phyloP scores from a whole-genome alignment of 768 basidiomycete genomes.

The Trametes meyenii region DNA sequence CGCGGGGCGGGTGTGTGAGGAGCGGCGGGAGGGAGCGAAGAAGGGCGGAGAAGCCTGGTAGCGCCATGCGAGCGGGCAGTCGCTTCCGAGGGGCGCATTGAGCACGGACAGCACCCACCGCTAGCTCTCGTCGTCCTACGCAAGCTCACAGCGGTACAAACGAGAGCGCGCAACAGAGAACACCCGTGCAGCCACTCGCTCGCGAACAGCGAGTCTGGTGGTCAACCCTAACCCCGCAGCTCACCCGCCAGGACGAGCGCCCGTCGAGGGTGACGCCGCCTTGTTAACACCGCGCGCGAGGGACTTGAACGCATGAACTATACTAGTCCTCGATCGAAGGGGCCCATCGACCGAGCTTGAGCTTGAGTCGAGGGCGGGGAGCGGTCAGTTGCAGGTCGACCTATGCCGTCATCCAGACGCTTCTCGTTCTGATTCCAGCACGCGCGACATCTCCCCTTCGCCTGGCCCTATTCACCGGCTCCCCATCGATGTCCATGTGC shows the following conservation, averaged over 20 bases:
- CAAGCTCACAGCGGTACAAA: no score
- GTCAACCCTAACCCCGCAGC: background rate
- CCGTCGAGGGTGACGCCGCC: no score
- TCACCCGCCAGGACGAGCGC: background rate
- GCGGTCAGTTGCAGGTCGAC: no score
- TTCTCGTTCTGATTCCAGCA: background rate
- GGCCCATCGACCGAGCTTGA: no score
- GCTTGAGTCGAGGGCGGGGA: no score
- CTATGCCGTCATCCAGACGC: background rate
- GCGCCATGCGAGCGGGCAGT: conserved; percentile 23
- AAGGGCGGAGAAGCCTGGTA: conserved; percentile 10
- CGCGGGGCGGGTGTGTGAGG: conserved; percentile 21
- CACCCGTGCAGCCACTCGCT: no score
- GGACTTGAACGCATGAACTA: no score
- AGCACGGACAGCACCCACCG: background rate
- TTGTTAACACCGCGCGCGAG: no score
- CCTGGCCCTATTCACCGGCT: background rate
- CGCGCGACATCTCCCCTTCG: no score
- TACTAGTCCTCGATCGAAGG: no score
- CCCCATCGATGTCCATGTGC: background rate
- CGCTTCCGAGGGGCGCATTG: conserved; percentile 19
- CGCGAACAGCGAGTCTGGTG: background rate
- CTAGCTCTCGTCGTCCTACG: no score
- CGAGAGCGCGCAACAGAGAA: no score
- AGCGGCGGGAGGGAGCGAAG: conserved; percentile 9